Evolutionary conservation across 2,329 filamentous ascomycete species (phyloP).

Genomic region (Fusarium neocosmosporiellum): DNA sequence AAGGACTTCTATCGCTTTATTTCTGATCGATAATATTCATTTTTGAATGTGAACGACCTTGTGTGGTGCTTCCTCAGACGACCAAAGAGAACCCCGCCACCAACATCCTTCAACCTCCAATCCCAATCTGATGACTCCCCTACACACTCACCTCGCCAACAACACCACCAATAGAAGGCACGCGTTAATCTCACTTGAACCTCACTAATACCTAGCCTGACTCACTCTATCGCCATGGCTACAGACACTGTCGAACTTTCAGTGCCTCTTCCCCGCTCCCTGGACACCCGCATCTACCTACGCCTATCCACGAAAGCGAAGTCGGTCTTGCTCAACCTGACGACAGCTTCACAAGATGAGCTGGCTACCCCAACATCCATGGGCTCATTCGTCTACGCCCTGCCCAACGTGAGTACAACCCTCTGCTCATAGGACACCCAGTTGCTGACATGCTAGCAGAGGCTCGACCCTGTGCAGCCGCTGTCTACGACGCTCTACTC

Average conservation of each 20-base stretch:
- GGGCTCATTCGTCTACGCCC: conserved; percentile 92
- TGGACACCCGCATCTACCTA: conserved; percentile 71
- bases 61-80: neutral
- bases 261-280: conserved; percentile 68
- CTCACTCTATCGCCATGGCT: conserved; percentile 37
- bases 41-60: neutral
- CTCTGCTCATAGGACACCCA: conserved; percentile 3
- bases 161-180: neutral
- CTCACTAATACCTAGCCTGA: neutral
- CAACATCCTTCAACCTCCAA: neutral
- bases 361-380: conserved; percentile 65
- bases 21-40: neutral
- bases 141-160: neutral
- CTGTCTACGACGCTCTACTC: conserved; percentile 84
- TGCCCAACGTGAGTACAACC: conserved; percentile 78
- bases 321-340: conserved; percentile 69
- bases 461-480: conserved; percentile 68
- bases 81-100: neutral
- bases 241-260: conserved; percentile 58
- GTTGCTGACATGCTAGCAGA: conserved; percentile 50
- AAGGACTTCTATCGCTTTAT: neutral
- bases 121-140: neutral
- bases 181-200: neutral
- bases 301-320: conserved; percentile 69
- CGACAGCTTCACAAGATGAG: conserved; percentile 67